Conservation (phyloP, 2,329 filamentous ascomycete genomes). For the Calonectria henricotiae region DNA sequence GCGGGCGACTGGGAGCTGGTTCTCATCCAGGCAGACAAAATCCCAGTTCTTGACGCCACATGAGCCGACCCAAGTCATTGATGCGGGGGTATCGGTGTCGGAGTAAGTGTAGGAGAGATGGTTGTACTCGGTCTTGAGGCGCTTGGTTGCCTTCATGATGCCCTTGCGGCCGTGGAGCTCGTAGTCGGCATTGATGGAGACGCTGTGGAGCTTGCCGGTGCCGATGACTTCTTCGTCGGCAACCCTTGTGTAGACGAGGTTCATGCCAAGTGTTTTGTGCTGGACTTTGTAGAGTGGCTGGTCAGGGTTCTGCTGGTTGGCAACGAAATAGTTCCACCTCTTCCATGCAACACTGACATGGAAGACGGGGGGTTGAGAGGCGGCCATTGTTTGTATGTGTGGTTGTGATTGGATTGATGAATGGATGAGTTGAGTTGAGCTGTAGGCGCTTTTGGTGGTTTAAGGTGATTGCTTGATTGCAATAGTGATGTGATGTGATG, state of each 20-base stretch:
- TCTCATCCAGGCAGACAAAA: slow-evolving; percentile 45
- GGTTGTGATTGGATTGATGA: too few relatives aligned
- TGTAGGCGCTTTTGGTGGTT: background rate
- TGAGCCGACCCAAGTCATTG: slow-evolving; percentile 44
- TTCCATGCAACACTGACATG: slow-evolving; percentile 15
- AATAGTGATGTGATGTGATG: background rate
- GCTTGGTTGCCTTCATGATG: slow-evolving; percentile 43
- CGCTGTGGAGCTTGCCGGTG: slow-evolving; percentile 41
- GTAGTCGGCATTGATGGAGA: slow-evolving; percentile 48
- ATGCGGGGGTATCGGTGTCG: slow-evolving; percentile 21
- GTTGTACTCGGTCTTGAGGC: slow-evolving; percentile 44
- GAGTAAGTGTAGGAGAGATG: slow-evolving; percentile 46
- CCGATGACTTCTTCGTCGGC: slow-evolving; percentile 30
- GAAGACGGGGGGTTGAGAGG: slow-evolving; percentile 1
- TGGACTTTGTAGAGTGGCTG: slow-evolving; percentile 13
- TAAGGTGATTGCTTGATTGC: background rate
- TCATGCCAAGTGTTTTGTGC: slow-evolving; percentile 18
- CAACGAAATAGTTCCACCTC: slow-evolving; percentile 10
- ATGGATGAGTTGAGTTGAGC: background rate
- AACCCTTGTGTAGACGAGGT: slow-evolving; percentile 5
- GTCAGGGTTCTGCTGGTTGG: slow-evolving; percentile 5
- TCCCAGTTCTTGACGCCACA: slow-evolving; percentile 47
- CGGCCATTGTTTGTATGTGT: background rate
- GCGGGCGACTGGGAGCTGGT: slow-evolving; percentile 41
- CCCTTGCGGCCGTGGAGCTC: slow-evolving; percentile 44